A percentile compares a stretch with the other conserved stretches of the same genome.
Conservation (phyloP, 2,329 filamentous ascomycete species). For the Botrytis pseudocinerea region DNA sequence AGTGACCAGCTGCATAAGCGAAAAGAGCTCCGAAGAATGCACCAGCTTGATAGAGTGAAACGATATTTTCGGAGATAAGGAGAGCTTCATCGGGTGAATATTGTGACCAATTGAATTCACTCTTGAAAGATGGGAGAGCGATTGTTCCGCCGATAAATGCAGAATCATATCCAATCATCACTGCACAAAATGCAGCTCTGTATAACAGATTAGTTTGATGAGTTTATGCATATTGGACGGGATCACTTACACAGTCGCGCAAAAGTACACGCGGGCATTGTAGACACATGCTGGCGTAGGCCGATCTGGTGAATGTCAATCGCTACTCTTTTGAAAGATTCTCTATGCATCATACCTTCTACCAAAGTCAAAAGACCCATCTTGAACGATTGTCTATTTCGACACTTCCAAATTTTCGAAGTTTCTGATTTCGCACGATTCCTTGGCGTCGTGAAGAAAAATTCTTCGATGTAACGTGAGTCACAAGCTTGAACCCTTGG, state of each 20-base stretch:
- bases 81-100: constrained; percentile 27
- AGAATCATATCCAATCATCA: constrained; percentile 44
- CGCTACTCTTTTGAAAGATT: constrained; percentile 45
- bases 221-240: background rate
- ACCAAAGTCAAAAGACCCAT: constrained; percentile 50
- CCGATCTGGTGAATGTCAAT: constrained; percentile 28
- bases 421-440: background rate
- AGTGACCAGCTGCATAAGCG: constrained; percentile 19
- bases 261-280: constrained; percentile 33
- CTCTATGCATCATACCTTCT: constrained; percentile 53
- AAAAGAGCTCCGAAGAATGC: constrained; percentile 31
- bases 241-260: constrained; percentile 29
- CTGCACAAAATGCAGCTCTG: constrained; percentile 56
- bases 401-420: background rate
- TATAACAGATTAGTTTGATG: background rate
- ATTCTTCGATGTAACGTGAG: constrained; percentile 10
- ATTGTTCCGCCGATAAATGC: constrained; percentile 35
- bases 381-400: constrained; percentile 8
- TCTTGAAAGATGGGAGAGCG: constrained; percentile 33
- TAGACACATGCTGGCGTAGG: constrained; percentile 35
- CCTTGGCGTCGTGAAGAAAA: constrained; percentile 16
- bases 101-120: constrained; percentile 33
- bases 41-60: constrained; percentile 37
- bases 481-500: constrained; percentile 18
- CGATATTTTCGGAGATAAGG: constrained; percentile 34